These are phyloP conservation scores for Leccinum subfulvum DNA, from an alignment of 1,284 basidiomycete genomes.

Conservation along the genomic window DNA sequence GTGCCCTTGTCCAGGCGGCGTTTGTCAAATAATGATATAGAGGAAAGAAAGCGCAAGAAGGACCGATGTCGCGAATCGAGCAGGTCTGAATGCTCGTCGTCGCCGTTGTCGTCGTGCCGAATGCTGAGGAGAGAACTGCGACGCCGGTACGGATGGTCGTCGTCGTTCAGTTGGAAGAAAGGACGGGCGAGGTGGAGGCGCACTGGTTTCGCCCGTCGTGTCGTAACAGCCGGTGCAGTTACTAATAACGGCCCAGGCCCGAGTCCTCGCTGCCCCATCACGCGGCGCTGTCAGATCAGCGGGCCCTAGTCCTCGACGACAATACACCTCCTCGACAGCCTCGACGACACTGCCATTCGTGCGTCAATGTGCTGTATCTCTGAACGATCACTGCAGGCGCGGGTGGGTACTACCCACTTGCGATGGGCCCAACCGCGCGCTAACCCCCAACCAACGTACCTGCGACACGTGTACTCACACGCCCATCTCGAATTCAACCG, in stretches of 20 bases:
- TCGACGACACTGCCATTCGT: not conserved
- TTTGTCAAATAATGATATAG: slow-evolving; percentile 39
- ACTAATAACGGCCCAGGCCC: slow-evolving; percentile 28
- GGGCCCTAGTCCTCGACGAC: slow-evolving; percentile 9
- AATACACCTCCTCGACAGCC: slow-evolving; percentile 11
- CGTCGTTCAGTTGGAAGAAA: slow-evolving; percentile 23
- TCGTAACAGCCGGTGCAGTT: slow-evolving; percentile 33
- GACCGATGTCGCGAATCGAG: slow-evolving; percentile 21
- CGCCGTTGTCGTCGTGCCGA: slow-evolving; percentile 19
- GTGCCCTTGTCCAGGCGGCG: slow-evolving; percentile 59
- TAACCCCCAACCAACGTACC: slow-evolving; percentile 28
- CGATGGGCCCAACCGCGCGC: slow-evolving; percentile 23
- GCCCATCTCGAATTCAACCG: slow-evolving; percentile 29
- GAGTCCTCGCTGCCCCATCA: slow-evolving; percentile 23
- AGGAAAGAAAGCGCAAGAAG: slow-evolving; percentile 16
- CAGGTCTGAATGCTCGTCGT: slow-evolving; percentile 23
- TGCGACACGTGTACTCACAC: slow-evolving; percentile 36
- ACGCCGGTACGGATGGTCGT: slow-evolving; percentile 15
- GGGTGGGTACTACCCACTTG: slow-evolving; percentile 6
- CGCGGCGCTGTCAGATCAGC: slow-evolving; percentile 21
- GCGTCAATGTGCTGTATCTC: not conserved
- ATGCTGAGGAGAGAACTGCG: slow-evolving; percentile 8
- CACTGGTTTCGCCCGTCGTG: slow-evolving; percentile 35
- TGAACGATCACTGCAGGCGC: not conserved
- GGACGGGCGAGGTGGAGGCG: slow-evolving; percentile 12